A percentile compares a stretch with the other conserved stretches of the same genome.
Evolutionary conservation across 108 stramenopile genomes (phyloP).

Genomic region (Fragilaria crotonensis): DNA sequence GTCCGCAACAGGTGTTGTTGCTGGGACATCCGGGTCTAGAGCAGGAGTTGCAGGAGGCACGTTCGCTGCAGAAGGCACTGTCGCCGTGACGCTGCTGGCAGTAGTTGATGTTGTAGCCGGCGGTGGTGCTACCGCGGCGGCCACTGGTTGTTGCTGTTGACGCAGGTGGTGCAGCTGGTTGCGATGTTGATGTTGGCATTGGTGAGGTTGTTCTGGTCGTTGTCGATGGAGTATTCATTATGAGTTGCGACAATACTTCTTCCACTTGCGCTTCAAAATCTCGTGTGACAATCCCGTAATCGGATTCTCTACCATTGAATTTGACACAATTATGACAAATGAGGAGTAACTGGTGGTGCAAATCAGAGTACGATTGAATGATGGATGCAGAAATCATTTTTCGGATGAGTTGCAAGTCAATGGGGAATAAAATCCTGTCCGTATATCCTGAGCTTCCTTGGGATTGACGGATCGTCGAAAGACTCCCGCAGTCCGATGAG

Average conservation of each 20-base stretch:
- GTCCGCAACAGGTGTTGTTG: too few species aligned
- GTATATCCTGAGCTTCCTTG: constrained; percentile 67
- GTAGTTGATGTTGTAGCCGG: too few species aligned
- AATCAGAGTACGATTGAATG: constrained; percentile 42
- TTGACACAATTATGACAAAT: constrained; percentile 73
- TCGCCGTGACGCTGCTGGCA: too few species aligned
- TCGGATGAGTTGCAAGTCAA: constrained; percentile 65
- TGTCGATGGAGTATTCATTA: not conserved
- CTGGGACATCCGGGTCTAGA: too few species aligned
- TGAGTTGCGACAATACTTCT: constrained; percentile 11
- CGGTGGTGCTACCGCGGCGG: too few species aligned
- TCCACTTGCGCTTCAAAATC: constrained; percentile 61
- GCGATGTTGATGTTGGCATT: too few species aligned
- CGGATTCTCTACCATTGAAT: constrained; percentile 46
- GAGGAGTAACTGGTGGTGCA: constrained; percentile 52
- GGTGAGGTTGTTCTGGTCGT: not conserved
- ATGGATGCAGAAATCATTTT: constrained; percentile 57
- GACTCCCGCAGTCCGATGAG: constrained; percentile 66
- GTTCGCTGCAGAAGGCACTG: too few species aligned
- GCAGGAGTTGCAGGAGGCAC: too few species aligned
- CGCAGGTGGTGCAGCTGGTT: too few species aligned
- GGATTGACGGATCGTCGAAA: constrained; percentile 77
- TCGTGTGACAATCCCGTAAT: constrained; percentile 64
- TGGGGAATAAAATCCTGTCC: constrained; percentile 70
- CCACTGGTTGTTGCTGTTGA: too few species aligned